Evolutionary conservation across 2,329 filamentous ascomycete species (phyloP).

Genomic region (Hirsutella thompsonii): DNA sequence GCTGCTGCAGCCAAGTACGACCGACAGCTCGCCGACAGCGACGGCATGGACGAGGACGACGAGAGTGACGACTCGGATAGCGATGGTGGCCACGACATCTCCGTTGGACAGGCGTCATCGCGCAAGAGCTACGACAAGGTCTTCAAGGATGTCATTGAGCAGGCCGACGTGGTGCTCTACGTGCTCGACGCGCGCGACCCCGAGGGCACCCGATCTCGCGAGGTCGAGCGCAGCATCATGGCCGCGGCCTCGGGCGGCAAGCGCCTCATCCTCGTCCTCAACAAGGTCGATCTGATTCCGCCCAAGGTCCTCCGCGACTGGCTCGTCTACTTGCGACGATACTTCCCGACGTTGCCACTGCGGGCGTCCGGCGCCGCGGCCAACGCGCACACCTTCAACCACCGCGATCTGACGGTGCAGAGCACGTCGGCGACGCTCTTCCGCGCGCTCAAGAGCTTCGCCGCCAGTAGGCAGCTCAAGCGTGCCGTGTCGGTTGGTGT

Average conservation of each 20-base stretch:
- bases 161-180: slow-evolving; percentile 83
- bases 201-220: slow-evolving; percentile 77
- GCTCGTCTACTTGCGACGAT: slow-evolving; percentile 73
- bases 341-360: slow-evolving; percentile 83
- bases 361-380: slow-evolving; percentile 71
- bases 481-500: slow-evolving; percentile 83
- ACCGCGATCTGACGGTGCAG: slow-evolving; percentile 77
- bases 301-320: slow-evolving; percentile 70
- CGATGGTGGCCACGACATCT: slow-evolving; percentile 40
- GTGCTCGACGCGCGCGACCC: slow-evolving; percentile 88
- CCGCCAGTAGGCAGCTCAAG: slow-evolving; percentile 72
- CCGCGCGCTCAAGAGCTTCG: slow-evolving; percentile 80
- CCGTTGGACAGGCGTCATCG: slow-evolving; percentile 46
- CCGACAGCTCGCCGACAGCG: slow-evolving; percentile 45
- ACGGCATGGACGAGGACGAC: slow-evolving; percentile 38
- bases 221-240: slow-evolving; percentile 85
- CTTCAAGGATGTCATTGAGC: slow-evolving; percentile 84
- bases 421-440: slow-evolving; percentile 77
- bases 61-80: slow-evolving; percentile 32
- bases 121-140: slow-evolving; percentile 88
- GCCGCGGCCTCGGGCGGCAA: slow-evolving; percentile 74
- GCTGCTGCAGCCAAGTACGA: slow-evolving; percentile 68
- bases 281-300: slow-evolving; percentile 91
- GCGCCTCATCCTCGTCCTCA: slow-evolving; percentile 78
- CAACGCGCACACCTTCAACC: slow-evolving; percentile 84